Percentiles rank a stretch among this genome's conserved stretches.
These are phyloP conservation scores for Clarkia xantiana DNA, from an alignment of 345 rosid species.

Conservation along the genomic window DNA sequence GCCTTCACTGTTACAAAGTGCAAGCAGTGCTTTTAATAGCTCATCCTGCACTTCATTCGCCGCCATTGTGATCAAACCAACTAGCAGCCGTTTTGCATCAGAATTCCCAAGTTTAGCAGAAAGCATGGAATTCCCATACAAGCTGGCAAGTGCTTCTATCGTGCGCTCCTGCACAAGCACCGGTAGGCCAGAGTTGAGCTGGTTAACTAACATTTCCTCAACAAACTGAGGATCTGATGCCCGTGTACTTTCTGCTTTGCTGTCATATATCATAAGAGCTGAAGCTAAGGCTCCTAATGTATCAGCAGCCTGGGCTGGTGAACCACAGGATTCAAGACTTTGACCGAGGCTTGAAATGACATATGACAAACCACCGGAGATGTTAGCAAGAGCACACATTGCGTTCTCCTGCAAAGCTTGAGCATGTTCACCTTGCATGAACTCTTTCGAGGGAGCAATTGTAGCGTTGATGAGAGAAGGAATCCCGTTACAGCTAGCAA, in stretches of 20 bases:
- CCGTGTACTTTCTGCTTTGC: constrained; percentile 67
- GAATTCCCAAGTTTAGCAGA: constrained; percentile 62
- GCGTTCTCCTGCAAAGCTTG: constrained; percentile 99
- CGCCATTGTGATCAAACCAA: constrained; percentile 97
- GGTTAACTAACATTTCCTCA: constrained; percentile 82
- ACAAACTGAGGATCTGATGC: constrained; percentile 61
- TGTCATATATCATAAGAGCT: constrained; percentile 97
- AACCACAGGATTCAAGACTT: constrained; percentile 95
- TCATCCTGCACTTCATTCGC: constrained; percentile 90
- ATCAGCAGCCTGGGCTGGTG: constrained; percentile 89
- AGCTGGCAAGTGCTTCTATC: constrained; percentile 94
- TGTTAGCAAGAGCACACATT: constrained; percentile 98
- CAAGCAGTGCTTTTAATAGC: constrained; percentile 74
- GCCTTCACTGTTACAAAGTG: constrained; percentile 75
- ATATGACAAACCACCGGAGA: constrained; percentile 94
- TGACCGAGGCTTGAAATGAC: constrained; percentile 99
- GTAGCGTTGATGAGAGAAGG: constrained; percentile 93
- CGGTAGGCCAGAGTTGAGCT: constrained; percentile 73
- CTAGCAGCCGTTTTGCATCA: constrained; percentile 92
- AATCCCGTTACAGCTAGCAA: constrained; percentile 83
- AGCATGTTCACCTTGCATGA: constrained; percentile 97
- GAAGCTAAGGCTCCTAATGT: constrained; percentile 98
- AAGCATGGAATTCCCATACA: constrained; percentile 83
- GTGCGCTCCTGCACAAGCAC: constrained; percentile 97
- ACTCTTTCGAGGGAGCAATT: constrained; percentile 98